phyloP scores from a whole-genome alignment of 208 protist genomes.

The Crithidia bombi region DNA sequence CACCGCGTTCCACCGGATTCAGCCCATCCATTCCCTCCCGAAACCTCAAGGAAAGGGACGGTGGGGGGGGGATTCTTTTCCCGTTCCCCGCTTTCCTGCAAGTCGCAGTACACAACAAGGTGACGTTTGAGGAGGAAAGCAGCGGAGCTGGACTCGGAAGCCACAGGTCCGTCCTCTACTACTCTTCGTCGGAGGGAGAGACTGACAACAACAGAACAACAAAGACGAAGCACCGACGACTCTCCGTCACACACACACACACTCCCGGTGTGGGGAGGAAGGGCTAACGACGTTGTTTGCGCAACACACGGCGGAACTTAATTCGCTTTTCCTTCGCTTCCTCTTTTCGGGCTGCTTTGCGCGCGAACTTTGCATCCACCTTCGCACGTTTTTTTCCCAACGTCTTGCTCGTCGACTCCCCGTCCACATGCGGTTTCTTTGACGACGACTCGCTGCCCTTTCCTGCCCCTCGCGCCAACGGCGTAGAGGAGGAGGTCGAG shows the following conservation, averaged over 20 bases:
- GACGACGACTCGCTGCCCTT: not conserved
- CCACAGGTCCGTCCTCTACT: no score
- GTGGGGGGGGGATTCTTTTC: no score
- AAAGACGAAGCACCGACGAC: not conserved
- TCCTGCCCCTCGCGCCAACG: not conserved
- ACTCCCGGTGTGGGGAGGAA: not conserved
- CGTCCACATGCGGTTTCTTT: not conserved
- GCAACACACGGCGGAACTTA: constrained; percentile 36
- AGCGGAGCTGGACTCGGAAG: no score
- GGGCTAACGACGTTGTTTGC: constrained; percentile 18
- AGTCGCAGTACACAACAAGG: no score
- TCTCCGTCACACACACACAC: no score
- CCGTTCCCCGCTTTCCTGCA: no score
- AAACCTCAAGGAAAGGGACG: no score
- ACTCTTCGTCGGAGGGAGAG: no score
- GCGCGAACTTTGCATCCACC: constrained; percentile 40
- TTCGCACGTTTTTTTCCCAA: constrained; percentile 34
- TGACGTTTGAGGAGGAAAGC: no score
- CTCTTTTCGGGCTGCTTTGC: constrained; percentile 42
- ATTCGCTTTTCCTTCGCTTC: constrained; percentile 32
- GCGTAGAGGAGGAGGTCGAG: not conserved
- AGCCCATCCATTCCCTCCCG: no score
- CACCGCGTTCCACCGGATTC: no score
- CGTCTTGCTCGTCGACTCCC: not conserved
- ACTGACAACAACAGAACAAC: no score